Conservation (phyloP, 1,284 basidiomycete genomes). For the Kwoniella shivajii region DNA sequence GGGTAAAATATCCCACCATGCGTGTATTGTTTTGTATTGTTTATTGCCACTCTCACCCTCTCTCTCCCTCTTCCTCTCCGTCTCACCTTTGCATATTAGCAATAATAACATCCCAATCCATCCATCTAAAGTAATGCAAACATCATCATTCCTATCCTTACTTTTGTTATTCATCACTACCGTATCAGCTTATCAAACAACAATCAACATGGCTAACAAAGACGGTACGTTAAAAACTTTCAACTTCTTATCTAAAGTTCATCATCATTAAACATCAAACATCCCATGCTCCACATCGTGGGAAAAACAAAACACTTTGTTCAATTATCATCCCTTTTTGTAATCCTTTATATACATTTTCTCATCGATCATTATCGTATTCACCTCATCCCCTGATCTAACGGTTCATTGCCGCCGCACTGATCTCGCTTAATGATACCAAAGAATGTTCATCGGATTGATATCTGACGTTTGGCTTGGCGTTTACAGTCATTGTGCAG, state of each 20-base stretch:
- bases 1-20: no score
- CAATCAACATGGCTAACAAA: slow-evolving; percentile 29
- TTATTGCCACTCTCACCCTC: slow-evolving; percentile 1
- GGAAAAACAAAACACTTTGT: no score
- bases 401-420: neutral
- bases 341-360: no score
- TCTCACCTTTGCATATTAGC: neutral
- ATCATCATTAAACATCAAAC: no score
- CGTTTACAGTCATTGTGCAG: slow-evolving; percentile 45
- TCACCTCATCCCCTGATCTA: no score
- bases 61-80: neutral
- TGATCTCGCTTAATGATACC: neutral
- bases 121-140: neutral
- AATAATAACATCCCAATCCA: neutral
- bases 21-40: no score
- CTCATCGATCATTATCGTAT: no score
- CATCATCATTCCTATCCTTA: slow-evolving; percentile 4
- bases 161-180: slow-evolving; percentile 8
- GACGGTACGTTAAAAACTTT: slow-evolving; percentile 24
- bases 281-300: neutral
- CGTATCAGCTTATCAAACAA: slow-evolving; percentile 5
- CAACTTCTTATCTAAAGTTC: no score
- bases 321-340: no score
- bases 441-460: neutral
- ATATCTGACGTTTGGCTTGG: no score